Base-by-base conservation (phyloP, 257 asterid species). In the Solanum verrucosum region DNA sequence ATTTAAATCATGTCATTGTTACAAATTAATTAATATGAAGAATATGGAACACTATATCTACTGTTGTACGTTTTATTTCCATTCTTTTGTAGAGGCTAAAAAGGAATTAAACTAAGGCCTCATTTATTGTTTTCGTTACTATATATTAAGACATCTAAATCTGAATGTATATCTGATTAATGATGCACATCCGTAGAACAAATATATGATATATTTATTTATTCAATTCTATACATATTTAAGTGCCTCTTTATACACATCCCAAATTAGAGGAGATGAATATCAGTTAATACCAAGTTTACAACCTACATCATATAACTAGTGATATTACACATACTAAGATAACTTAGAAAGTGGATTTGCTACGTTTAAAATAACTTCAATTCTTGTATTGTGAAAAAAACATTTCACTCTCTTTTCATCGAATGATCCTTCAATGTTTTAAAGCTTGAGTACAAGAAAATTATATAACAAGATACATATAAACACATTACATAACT, bases 131-230 rank as follows among this genome's bases (percentile, higher is more conserved):
- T 6, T 52, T 52, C 9, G 0, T 52, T 52, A 20, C 3, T 52
- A 52, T 52, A 16, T 2, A 5, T 52, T 6, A 52, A 52, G 4
- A 2, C n/a, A 1, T 52, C n/a, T 52, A 0, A 52, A 6, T 52
- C 10, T 52, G 4, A 52, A 52, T 1, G n/a, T 52, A 52, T 4
- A 44, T 44, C 6, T 44, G 0, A 44, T 44, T 44, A 0, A 13
- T 46, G 0, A 6, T 6, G 1, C n/a, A 6, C 9, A 14, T 16
- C 20, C 4, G 0, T 6, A 2, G 4, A 52, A 52, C n/a, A 52
- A 52, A 52, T 52, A 16, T 52, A 16, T 52, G 1, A 16, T 52
- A 52, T 16, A 18, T 52, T 0, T 4, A 13, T 46, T 46, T 46
- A 46, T 13, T 46, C 18, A 46, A 14, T 14, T 46, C 3, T 46